phyloP scores from a whole-genome alignment of 2,329 filamentous ascomycete species.

The Diaporthe destruens region DNA sequence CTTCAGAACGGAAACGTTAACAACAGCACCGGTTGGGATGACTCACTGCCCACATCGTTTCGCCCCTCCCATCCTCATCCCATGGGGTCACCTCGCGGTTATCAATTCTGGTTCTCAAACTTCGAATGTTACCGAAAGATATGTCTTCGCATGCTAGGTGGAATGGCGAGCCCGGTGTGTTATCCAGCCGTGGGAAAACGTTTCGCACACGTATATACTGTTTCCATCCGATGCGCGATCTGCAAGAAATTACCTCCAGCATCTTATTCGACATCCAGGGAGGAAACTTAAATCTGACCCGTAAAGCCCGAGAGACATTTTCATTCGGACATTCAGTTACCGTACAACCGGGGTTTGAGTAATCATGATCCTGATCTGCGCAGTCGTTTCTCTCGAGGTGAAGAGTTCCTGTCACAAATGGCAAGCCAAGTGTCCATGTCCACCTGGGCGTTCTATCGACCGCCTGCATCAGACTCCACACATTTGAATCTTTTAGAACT shows the following conservation, averaged over 20 bases:
- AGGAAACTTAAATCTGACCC: neutral
- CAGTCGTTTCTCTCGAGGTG: neutral
- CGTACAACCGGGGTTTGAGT: neutral
- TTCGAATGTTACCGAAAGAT: neutral
- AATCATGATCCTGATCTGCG: neutral
- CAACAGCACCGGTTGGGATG: neutral
- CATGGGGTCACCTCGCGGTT: neutral
- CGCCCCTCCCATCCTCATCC: neutral
- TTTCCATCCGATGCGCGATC: neutral
- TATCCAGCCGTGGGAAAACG: neutral
- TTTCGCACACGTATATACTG: conserved; percentile 1
- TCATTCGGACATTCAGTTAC: neutral
- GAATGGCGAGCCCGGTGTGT: fast-evolving
- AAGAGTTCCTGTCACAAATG: neutral
- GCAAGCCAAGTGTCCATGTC: neutral
- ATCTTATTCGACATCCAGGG: neutral
- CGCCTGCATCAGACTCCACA: neutral
- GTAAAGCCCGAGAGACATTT: too few species aligned
- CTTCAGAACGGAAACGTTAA: neutral
- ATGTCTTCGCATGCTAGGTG: fast-evolving
- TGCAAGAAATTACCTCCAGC: neutral
- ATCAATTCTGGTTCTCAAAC: neutral
- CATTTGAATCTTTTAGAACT: neutral
- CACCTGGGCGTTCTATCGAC: neutral
- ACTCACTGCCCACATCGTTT: neutral